Base-by-base conservation (phyloP, 2,329 filamentous ascomycete genomes). In the Diaporthe capsici region DNA sequence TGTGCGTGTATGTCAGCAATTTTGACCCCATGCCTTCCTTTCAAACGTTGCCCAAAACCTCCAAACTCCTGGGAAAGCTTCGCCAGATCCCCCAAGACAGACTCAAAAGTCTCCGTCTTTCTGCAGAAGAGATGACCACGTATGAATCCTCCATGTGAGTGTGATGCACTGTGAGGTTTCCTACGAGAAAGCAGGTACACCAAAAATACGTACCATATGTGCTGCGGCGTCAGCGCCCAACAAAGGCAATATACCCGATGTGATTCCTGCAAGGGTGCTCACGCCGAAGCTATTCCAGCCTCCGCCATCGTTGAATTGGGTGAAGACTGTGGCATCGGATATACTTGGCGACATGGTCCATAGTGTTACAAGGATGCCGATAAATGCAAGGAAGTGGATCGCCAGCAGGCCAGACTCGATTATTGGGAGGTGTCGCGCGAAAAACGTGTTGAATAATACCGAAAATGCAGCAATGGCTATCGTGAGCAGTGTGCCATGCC, bases 391-490 rank as follows among this genome's bases (percentile, higher is more conserved):
- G 6, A 87, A 78, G 77, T 89, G 87, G 20, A 87, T 81, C 60
- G 85, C 82, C 1, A 89, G 79, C 13, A 87, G 83, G 3, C 87
- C 72, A 0, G 81, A 83, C 75, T 89, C 86, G 63, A 89, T 79
- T 6, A 82, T 80, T 5, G 87, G 85, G 34, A 89, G 80, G 15
- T 80, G 78, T 15, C 78, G 78, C n/a, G 80, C 84, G 7, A 85
- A 81, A 72, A 83, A 82, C 0, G 85, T 88, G 78, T 88, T 89
- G 80, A 88, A 83, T n/a, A 85, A 76, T 20, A 86, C 82, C 17
- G 83, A 84, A 34, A 87, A 78, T 9, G 83, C 75, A 6, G 86
- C 81, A 74, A 87, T 83, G 4, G 83, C 86, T 55, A 87, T 84
- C 61, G 85, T 83, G 13, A 88, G 76, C 6, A 88, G 80, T 2